Evolutionary conservation across 306 rosid species (phyloP), one percentile per base, ranked within the genome.

Genomic region (Malus fusca): DNA sequence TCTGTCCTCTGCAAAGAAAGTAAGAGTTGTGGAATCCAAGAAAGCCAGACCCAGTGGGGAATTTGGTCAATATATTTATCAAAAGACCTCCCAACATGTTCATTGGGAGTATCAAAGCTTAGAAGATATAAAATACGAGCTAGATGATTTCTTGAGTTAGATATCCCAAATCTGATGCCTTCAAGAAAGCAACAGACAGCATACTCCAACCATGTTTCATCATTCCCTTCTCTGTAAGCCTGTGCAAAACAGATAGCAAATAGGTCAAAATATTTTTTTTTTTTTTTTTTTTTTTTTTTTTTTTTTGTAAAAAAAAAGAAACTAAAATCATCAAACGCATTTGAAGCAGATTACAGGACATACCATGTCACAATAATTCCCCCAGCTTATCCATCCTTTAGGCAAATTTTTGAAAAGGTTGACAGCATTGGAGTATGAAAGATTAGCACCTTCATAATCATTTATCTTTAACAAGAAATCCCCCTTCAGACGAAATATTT

Each of bases 311-410:
- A 26, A 14, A 15, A 4, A 4, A 48, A 15, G 4, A 48, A 4
- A 0, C 18, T 15, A 48, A 48, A 14, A 48, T 48, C 55, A 51
- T 51, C 55, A 82, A 81, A 12, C 66, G 62, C 60, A 71, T 6
- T 46, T 53, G 75, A 78, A 78, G 73, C 66, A 77, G 26, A 68
- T 25, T 61, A 46, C 26, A 81, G 76, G 22, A 48, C 68, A 71
- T 90, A 96, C 99, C 98, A 87, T 77, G 83, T 96, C 99, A 78
- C 99, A 96, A 79, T 96, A 96, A 84, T 87, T 87, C 84, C 99
- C 99, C 99, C 99, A 96, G 87, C 99, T 90, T 87, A 92, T 96
- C 99, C 99, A 96, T 76, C 99, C 99, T 86, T 92, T 96, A 13
- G 99, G 98, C 87, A 92, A 83, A 82, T 84, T 92, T 82, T 92